These are phyloP conservation scores for Phialemoniopsis sp. DNA, from an alignment of 2,329 filamentous ascomycete genomes.

Conservation along the genomic window DNA sequence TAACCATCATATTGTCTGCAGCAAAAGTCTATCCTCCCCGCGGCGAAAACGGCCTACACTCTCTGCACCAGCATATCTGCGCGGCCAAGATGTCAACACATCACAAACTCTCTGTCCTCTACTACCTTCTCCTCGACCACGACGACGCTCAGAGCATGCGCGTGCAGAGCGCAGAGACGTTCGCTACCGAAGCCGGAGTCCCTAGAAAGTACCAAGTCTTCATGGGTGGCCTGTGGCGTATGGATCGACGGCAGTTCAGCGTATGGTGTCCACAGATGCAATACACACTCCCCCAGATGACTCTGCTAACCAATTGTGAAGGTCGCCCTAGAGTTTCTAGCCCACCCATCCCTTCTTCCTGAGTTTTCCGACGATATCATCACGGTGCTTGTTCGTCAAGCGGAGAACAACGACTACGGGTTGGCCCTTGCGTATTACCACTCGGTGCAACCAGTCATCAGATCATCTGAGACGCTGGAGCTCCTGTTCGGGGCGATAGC, in stretches of 20 bases:
- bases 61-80: slow-evolving; percentile 67
- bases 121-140: slow-evolving; percentile 78
- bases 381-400: slow-evolving; percentile 59
- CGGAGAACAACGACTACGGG: slow-evolving; percentile 53
- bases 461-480: slow-evolving; percentile 55
- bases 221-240: slow-evolving; percentile 76
- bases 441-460: slow-evolving; percentile 69
- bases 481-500: slow-evolving; percentile 68
- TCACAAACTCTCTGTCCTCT: slow-evolving; percentile 78
- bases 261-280: slow-evolving; percentile 28
- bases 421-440: slow-evolving; percentile 77
- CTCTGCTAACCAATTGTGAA: slow-evolving; percentile 24
- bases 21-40: slow-evolving; percentile 72
- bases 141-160: slow-evolving; percentile 45
- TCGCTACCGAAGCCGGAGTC: slow-evolving; percentile 60
- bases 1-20: slow-evolving; percentile 24
- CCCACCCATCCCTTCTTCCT: slow-evolving; percentile 73
- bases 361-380: slow-evolving; percentile 85
- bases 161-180: slow-evolving; percentile 46
- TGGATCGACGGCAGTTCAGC: slow-evolving; percentile 68
- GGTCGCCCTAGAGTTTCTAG: slow-evolving; percentile 69
- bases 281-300: background rate
- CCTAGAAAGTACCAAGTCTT: slow-evolving; percentile 75
- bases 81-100: slow-evolving; percentile 61
- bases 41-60: slow-evolving; percentile 61